A percentile compares a stretch with the other conserved stretches of the same genome.
Evolutionary conservation across 352 stramenopile species (phyloP).

Genomic region (Phytophthora rubi): DNA sequence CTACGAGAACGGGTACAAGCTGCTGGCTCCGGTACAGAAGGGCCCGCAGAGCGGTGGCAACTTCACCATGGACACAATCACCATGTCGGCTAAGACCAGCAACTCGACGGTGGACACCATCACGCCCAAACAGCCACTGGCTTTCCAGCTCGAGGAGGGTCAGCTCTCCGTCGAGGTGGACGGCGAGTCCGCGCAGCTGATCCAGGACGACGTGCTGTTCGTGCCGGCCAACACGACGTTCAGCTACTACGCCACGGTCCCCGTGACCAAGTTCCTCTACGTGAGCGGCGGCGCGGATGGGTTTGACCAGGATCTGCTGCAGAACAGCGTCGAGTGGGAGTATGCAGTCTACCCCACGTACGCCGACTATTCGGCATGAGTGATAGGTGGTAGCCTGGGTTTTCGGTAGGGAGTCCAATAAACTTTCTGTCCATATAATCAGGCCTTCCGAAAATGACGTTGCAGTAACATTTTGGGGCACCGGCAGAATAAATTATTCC

Average conservation of each 20-base stretch:
- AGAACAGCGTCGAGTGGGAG: slow-evolving; percentile 51
- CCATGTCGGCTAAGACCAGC: slow-evolving; percentile 48
- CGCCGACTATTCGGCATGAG: slow-evolving; percentile 39
- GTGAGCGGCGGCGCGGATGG: slow-evolving; percentile 54
- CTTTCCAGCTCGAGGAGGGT: slow-evolving; percentile 59
- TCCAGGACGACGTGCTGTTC: slow-evolving; percentile 61
- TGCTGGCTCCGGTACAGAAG: slow-evolving; percentile 56
- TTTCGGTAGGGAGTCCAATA: background rate
- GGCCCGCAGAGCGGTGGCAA: slow-evolving; percentile 54
- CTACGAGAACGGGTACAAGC: slow-evolving; percentile 57
- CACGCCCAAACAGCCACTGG: slow-evolving; percentile 52
- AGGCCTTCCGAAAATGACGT: no score
- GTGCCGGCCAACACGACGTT: slow-evolving; percentile 51
- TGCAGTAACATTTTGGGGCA: no score
- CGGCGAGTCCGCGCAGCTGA: slow-evolving; percentile 45
- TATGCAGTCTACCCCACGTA: slow-evolving; percentile 55
- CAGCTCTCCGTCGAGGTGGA: slow-evolving; percentile 51
- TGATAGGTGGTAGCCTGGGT: background rate
- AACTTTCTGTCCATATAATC: no score
- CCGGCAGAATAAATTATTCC: no score
- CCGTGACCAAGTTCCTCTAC: slow-evolving; percentile 66
- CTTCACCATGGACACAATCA: slow-evolving; percentile 67
- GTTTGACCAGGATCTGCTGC: slow-evolving; percentile 54
- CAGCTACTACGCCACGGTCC: slow-evolving; percentile 55
- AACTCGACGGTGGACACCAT: slow-evolving; percentile 51